Evolutionary conservation across 78 protist genomes (phyloP), one percentile per base, ranked within the genome.

Genomic region (Bodo saltans): DNA sequence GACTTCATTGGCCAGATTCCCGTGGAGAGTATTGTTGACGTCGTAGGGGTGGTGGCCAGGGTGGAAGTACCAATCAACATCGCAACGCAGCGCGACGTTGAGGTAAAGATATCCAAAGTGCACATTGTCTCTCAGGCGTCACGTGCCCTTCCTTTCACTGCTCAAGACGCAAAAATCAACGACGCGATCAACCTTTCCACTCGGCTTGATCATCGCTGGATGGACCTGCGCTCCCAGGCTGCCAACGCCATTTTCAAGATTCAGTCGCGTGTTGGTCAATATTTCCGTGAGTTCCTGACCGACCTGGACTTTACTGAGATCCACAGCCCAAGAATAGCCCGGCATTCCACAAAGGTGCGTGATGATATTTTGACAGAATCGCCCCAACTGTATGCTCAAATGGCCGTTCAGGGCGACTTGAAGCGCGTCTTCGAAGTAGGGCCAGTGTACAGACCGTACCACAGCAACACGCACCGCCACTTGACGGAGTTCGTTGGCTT

Each of bases 351-450:
- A n/a, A 98, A 98, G 87, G 79, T 98, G 70, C 92, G 95, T 30
- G 88, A 85, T 28, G 97, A 97, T 21, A 95, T 32, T 75, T 87
- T 98, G 17, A 99, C 99, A 28, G 99, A 98, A 90, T 88, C 96
- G 12, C 99, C 99, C 30, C 99, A 98, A 91, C 91, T 98, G 73
- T 97, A 96, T 95, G 97, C 96, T 91, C 99, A 98, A 78, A 97
- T 97, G 99, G 97, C 98, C 33, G 85, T 98, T 34, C 33, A 79
- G 41, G 89, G 96, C 23, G 99, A 95, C 83, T n/a, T 96, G 11
- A 90, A 89, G 72, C 74, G 96, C 3, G 99, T 98, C 73, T 98
- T 96, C 76, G 99, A 98, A 86, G 83, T 98, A 27, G 99, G 94
- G 0, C 99, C 99, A 34, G 88, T 88, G 23, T 96, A 94, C 88